These are phyloP conservation scores for Asterophora lycoperdoides DNA, from an alignment of 768 basidiomycete species.

Conservation along the genomic window DNA sequence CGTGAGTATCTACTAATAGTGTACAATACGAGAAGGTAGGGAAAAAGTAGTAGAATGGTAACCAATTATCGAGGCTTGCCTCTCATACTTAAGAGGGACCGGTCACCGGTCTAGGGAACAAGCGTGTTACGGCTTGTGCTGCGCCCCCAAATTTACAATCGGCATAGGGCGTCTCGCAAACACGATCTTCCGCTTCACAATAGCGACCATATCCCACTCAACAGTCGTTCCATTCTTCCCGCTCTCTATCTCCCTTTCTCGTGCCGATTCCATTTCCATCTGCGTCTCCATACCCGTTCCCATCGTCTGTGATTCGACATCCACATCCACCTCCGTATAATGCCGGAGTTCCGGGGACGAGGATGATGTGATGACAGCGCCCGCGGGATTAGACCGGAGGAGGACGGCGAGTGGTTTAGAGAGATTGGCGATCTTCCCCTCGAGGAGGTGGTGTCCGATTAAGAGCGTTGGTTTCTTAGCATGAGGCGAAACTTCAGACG, in stretches of 20 bases:
- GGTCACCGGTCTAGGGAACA: too few relatives aligned
- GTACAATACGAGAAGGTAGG: too few relatives aligned
- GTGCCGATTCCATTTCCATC: slow-evolving; percentile 17
- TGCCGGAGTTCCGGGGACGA: slow-evolving; percentile 1
- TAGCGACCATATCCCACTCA: slow-evolving; percentile 60
- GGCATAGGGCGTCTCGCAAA: slow-evolving; percentile 85
- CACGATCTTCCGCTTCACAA: slow-evolving; percentile 78
- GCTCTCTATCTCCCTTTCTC: slow-evolving; percentile 12
- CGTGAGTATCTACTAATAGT: background rate
- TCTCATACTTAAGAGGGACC: too few relatives aligned
- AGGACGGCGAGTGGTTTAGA: slow-evolving; percentile 83
- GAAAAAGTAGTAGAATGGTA: too few relatives aligned
- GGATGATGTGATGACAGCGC: slow-evolving; percentile 8
- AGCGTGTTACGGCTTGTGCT: background rate
- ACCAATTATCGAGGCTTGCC: too few relatives aligned
- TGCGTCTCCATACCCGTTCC: slow-evolving; percentile 15
- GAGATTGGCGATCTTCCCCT: slow-evolving; percentile 75
- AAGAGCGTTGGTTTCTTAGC: slow-evolving; percentile 75
- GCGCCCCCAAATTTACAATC: slow-evolving; percentile 31
- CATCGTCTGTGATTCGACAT: background rate
- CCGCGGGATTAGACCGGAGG: slow-evolving; percentile 32
- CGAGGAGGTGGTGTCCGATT: slow-evolving; percentile 88
- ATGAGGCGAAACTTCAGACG: background rate
- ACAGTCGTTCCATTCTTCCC: slow-evolving; percentile 12
- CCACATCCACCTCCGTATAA: too few relatives aligned